Evolutionary conservation across 306 rosid species (phyloP), one percentile per base, ranked within the genome.

Genomic region (Argentina anserina): DNA sequence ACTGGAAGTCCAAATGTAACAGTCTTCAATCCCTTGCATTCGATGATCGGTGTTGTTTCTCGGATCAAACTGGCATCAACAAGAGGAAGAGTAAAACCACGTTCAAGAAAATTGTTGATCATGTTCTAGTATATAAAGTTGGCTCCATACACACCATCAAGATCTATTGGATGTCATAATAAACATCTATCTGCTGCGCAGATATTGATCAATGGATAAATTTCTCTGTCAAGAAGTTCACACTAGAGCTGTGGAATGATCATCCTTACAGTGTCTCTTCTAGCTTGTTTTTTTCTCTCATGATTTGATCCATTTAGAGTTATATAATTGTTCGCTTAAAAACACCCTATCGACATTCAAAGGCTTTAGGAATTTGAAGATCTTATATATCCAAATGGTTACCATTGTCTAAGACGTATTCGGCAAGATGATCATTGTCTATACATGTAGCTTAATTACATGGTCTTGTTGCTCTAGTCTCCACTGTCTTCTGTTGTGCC

Each of bases 1-100:
- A 79, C 60, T 87, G 89, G 92, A 87, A 84, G 70, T 87, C 72
- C 80, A 85, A 75, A 79, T 81, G 92, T 86, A 76, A 87, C 3
- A 74, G 70, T 0, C 70, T 85, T 28, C 87, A 87, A 9, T 69
- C 60, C 76, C 84, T 87, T 43, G 87, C 76, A 81, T 87, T 87
- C 9, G 87, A 83, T 63, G 65, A 47, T 45, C 50, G n/a, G n/a
- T 45, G 50, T 15, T 45, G 50, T 45, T 20, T 45, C 50, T 45
- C 20, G 50, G 6, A 45, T 45, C 50, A 45, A 14, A 14, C 50
- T 13, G 34, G 34, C 34, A 33, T 4, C 34, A 33, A 33, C 34
- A 33, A 33, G 34, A 33, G 34, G 34, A 33, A 33, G 34, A 33
- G 34, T 33, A 3, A 14, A 5, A 45, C 50, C 17, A 14, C 49